Evolutionary conservation across 305 asterid genomes (phyloP), one percentile per base, ranked within the genome.

Genomic region (Solanum chacoense): DNA sequence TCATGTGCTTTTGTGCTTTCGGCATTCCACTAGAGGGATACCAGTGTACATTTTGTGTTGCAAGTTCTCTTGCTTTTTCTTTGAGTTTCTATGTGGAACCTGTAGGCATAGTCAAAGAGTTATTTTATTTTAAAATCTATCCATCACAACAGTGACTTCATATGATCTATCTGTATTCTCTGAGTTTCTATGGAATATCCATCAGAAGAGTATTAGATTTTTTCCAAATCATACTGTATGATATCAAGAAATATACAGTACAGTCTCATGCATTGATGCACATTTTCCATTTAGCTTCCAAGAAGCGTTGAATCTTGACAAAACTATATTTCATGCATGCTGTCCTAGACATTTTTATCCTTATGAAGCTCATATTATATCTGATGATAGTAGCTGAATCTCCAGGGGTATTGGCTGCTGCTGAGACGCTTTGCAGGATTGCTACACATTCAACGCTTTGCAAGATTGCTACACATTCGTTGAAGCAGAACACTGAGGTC

Each of bases 341-440:
- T 73, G 67, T 86, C 72, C 72, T 18, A 73, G 83, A 71, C 10
- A 4, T 40, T 71, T 71, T 40, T 73, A 86, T 86, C 32, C 81
- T 40, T 40, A 7, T 31, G 32, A 50, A 72, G n/a, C 87, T 84
- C 84, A 38, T 87, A n/a, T 67, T 72, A 59, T 34, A 67, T 31
- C 85, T 50, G 77, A 69, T 37, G 40, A 76, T 76, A 74, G 87
- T 90, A 90, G 93, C 63, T 74, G 91, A 90, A 75, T 88, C 94
- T 40, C 90, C 93, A 36, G 86, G 90, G n/a, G 83, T 86, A 65
- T 71, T 92, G 89, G 92, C 89, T 89, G 94, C 95, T 83, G 95
- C 95, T 83, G 90, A 90, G 92, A 92, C 91, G 22, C 93, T 93
- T 1, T 91, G 89, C 79, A 92, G 92, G 89, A 92, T 97, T 90